These are phyloP conservation scores for Sutorius australiensis DNA, from an alignment of 768 basidiomycete species.

Conservation along the genomic window DNA sequence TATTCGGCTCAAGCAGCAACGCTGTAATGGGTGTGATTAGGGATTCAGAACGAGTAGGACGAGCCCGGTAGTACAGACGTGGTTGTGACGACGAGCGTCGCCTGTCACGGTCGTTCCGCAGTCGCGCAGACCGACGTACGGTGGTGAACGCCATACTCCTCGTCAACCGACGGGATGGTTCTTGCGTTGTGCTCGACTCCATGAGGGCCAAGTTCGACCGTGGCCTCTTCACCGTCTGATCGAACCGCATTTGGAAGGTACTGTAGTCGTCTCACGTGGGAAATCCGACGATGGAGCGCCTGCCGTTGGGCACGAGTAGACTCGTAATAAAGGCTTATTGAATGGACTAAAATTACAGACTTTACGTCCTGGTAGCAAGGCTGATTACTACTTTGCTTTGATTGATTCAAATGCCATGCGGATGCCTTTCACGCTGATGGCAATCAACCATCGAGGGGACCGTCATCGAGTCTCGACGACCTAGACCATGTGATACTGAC, in stretches of 20 bases:
- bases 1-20: neutral
- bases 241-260: conserved; percentile 30
- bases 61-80: conserved; percentile 11
- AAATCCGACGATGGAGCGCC: neutral
- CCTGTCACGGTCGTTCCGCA: conserved; percentile 4
- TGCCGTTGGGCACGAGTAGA: neutral
- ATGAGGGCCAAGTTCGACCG: conserved; percentile 12
- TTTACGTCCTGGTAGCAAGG: neutral
- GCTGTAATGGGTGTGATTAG: conserved; percentile 9
- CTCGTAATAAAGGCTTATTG: neutral
- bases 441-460: neutral
- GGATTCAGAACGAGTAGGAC: neutral
- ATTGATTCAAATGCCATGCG: neutral
- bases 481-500: neutral
- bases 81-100: neutral
- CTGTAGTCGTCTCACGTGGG: conserved; percentile 25
- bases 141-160: conserved; percentile 21
- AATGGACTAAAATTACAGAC: neutral
- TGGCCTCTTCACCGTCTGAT: conserved; percentile 7
- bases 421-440: neutral
- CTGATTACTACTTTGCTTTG: neutral
- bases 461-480: neutral
- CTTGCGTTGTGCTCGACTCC: conserved; percentile 10
- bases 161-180: conserved; percentile 15
- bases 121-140: conserved; percentile 24